phyloP scores from a whole-genome alignment of 2,329 filamentous ascomycete species.

The Aureobasidium sp. region DNA sequence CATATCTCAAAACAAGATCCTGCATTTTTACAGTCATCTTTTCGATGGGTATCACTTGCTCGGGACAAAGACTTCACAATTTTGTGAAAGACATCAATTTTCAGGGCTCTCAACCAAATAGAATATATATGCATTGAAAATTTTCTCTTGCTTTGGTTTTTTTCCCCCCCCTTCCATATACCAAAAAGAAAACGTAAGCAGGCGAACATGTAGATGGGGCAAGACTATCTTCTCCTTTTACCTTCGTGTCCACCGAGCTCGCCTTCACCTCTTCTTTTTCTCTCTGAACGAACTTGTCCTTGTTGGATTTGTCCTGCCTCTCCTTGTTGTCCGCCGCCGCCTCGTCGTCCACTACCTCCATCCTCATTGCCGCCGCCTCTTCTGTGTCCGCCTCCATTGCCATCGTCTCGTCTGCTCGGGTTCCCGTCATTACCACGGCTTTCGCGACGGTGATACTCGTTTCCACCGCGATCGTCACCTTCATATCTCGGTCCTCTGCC shows the following conservation, averaged over 20 bases:
- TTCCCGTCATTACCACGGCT: background rate
- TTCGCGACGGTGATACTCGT: background rate
- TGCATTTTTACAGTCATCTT: too few species aligned
- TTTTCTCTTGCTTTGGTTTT: too few species aligned
- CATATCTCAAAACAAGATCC: too few species aligned
- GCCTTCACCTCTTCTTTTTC: slow-evolving; percentile 17
- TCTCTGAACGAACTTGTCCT: background rate
- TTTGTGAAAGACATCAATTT: too few species aligned
- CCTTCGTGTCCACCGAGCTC: slow-evolving; percentile 6
- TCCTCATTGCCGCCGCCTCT: background rate
- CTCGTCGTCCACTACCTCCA: background rate
- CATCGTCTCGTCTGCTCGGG: background rate
- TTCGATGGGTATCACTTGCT: too few species aligned
- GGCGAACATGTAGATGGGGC: background rate
- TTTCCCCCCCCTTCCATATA: too few species aligned
- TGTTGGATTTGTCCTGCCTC: background rate
- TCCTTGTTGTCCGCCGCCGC: background rate
- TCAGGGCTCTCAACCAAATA: too few species aligned
- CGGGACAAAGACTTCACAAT: too few species aligned
- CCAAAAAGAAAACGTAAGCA: too few species aligned
- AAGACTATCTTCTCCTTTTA: slow-evolving; percentile 15
- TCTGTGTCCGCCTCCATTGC: background rate
- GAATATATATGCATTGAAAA: too few species aligned
- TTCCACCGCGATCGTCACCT: background rate
- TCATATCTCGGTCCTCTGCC: background rate